phyloP scores from a whole-genome alignment of 164 flowering plant genomes.

The Berberis thunbergii region DNA sequence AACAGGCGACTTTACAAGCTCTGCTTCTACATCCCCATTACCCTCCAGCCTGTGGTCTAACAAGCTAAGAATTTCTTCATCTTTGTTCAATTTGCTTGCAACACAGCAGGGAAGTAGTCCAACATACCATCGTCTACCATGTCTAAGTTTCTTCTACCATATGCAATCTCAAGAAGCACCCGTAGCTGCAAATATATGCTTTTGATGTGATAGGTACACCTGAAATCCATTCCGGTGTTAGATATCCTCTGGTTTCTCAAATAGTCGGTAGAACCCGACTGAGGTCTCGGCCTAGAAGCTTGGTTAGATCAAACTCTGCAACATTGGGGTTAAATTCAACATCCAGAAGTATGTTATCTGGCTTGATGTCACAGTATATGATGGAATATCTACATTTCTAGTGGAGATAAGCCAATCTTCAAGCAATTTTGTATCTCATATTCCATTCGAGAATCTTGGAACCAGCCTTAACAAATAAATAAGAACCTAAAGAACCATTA shows the following conservation, averaged over 20 bases:
- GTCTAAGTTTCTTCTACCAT: not conserved
- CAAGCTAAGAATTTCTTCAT: conserved; percentile 5
- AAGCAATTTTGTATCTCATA: too few species aligned
- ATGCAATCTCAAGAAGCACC: not conserved
- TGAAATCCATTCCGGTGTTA: not conserved
- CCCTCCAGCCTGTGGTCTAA: not conserved
- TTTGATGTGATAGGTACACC: not conserved
- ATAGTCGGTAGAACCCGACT: not conserved
- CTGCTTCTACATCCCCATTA: not conserved
- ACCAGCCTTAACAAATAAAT: too few species aligned
- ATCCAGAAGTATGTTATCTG: not conserved
- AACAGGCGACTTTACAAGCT: conserved; percentile 2
- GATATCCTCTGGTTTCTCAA: too few species aligned
- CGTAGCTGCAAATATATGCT: not conserved
- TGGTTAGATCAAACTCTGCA: not conserved
- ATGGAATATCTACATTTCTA: too few species aligned
- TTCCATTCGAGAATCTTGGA: too few species aligned
- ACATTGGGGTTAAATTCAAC: not conserved
- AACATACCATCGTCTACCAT: not conserved
- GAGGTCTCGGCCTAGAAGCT: not conserved
- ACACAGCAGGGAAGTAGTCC: not conserved
- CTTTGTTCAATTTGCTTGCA: conserved; percentile 1
- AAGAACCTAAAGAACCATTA: too few species aligned
- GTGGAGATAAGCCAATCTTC: too few species aligned
- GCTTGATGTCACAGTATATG: not conserved